Conservation (phyloP, 1,139 yeast species). For the Taphrina betulina region DNA sequence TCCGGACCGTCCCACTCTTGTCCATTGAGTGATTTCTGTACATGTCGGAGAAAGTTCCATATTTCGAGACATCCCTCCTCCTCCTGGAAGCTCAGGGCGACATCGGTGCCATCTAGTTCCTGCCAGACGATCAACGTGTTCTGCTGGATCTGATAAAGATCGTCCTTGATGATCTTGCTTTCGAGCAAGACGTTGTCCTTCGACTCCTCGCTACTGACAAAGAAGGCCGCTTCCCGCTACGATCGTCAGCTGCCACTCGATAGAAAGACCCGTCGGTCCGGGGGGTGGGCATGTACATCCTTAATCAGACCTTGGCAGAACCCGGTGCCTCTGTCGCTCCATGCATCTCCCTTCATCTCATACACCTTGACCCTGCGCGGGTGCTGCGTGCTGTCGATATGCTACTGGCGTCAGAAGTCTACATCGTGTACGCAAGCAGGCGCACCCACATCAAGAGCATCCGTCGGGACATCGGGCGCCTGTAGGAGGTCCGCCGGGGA, state of each 20-base stretch:
- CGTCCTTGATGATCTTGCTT: conserved; percentile 67
- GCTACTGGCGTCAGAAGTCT: neutral
- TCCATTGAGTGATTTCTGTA: conserved; percentile 31
- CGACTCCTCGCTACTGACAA: conserved; percentile 71
- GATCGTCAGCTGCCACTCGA: neutral
- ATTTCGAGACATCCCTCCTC: conserved; percentile 81
- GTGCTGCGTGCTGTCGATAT: conserved; percentile 18
- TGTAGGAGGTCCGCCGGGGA: conserved; percentile 25
- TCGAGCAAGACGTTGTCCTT: conserved; percentile 60
- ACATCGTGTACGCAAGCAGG: neutral
- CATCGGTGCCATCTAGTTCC: conserved; percentile 70
- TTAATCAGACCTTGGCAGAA: conserved; percentile 72
- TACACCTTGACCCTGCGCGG: conserved; percentile 75
- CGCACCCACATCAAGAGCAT: conserved; percentile 6
- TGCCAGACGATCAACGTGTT: conserved; percentile 92
- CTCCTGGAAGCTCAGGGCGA: conserved; percentile 90
- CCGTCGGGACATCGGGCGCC: conserved; percentile 15
- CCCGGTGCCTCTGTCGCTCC: conserved; percentile 95
- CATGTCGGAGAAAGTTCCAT: conserved; percentile 46
- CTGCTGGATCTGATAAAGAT: conserved; percentile 89
- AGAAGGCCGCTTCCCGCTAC: conserved; percentile 54
- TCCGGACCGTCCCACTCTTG: conserved; percentile 26
- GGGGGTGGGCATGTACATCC: conserved; percentile 37
- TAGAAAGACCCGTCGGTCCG: neutral
- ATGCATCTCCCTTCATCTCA: conserved; percentile 71